Evolutionary conservation across 2,329 filamentous ascomycete species (phyloP).

Genomic region (Xylariaceae sp.): DNA sequence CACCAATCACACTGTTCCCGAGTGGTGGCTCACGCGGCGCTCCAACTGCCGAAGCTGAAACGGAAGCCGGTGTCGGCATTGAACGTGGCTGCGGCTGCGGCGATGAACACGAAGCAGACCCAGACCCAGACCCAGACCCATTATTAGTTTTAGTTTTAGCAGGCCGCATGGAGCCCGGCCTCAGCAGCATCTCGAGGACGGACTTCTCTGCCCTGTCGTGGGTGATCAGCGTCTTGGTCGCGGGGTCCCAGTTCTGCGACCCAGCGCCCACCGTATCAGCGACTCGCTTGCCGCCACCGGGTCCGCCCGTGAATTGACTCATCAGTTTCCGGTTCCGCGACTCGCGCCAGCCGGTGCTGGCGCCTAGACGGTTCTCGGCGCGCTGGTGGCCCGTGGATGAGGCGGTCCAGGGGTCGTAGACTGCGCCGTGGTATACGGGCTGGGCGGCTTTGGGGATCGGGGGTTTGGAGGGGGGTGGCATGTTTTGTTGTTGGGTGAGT

Average conservation of each 20-base stretch:
- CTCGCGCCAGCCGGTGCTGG: constrained; percentile 63
- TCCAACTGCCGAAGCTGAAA: background rate
- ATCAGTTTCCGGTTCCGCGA: constrained; percentile 64
- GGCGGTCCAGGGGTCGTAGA: constrained; percentile 68
- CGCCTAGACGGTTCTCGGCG: constrained; percentile 59
- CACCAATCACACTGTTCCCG: too few relatives aligned
- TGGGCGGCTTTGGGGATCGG: constrained; percentile 34
- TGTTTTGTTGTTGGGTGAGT: constrained; percentile 10
- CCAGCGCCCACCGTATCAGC: constrained; percentile 62
- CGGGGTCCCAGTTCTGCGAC: constrained; percentile 49
- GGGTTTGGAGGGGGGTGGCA: constrained; percentile 23
- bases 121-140: constrained; percentile 12
- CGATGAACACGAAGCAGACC: constrained; percentile 8
- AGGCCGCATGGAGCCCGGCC: constrained; percentile 40
- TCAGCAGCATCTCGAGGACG: constrained; percentile 50
- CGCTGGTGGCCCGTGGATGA: constrained; percentile 74
- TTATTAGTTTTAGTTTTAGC: background rate
- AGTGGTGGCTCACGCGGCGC: background rate
- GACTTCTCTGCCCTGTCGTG: constrained; percentile 38
- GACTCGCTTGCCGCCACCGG: constrained; percentile 54
- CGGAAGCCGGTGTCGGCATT: background rate
- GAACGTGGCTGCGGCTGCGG: constrained; percentile 3
- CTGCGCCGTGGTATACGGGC: constrained; percentile 36
- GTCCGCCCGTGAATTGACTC: constrained; percentile 58
- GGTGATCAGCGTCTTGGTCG: constrained; percentile 40